A percentile compares a stretch with the other conserved stretches of the same genome.
Conservation (phyloP, 306 rosid genomes). For the Cicer bijugum region DNA sequence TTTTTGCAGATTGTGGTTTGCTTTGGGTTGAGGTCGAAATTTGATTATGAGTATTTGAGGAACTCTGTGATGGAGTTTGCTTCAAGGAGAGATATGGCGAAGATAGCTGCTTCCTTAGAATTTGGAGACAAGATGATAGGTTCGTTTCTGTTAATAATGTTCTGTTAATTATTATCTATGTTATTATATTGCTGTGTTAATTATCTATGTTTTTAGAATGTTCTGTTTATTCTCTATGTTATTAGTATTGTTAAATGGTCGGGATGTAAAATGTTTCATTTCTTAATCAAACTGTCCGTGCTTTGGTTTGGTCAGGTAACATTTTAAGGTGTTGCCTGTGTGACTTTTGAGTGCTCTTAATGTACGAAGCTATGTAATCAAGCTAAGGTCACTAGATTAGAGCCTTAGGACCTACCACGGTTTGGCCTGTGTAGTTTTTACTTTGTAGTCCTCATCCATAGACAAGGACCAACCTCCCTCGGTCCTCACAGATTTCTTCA, state of each 20-base stretch:
- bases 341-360: not conserved
- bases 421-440: not conserved
- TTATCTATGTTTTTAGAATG: not conserved
- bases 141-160: constrained; percentile 35
- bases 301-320: not conserved
- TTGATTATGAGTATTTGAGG: constrained; percentile 59
- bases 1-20: constrained; percentile 79
- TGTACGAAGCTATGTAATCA: not conserved
- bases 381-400: not conserved
- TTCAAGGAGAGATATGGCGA: constrained; percentile 81
- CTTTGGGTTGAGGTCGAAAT: constrained; percentile 53
- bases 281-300: not conserved
- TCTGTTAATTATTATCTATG: not conserved
- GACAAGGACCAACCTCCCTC: constrained; percentile 22
- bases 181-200: not conserved
- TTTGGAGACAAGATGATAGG: constrained; percentile 69
- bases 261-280: not conserved
- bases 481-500: not conserved
- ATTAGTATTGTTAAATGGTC: not conserved
- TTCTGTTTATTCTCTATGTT: not conserved
- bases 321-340: not conserved
- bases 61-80: constrained; percentile 65
- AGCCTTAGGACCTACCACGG: not conserved
- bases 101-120: constrained; percentile 63
- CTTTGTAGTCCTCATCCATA: not conserved